phyloP scores from a whole-genome alignment of 768 basidiomycete genomes.

The Lactarius vividus region DNA sequence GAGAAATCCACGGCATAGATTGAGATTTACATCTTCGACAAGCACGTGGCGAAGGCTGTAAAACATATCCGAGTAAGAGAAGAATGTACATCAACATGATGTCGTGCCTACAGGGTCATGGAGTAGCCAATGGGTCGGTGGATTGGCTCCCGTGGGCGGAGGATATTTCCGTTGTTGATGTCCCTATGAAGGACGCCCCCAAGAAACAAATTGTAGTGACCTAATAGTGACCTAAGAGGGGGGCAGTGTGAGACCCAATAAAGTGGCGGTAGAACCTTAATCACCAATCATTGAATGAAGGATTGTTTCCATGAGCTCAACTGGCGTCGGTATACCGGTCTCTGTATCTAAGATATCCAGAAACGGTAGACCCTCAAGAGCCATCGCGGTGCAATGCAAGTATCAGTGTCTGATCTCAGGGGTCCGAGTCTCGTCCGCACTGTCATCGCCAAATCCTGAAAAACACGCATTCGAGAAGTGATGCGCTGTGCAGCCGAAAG shows the following conservation, averaged over 20 bases:
- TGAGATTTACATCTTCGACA: not conserved
- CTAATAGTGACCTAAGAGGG: not conserved
- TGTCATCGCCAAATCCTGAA: not conserved
- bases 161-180: not conserved
- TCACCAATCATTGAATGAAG: not conserved
- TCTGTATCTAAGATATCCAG: not conserved
- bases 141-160: not conserved
- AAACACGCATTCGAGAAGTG: not conserved
- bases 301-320: not conserved
- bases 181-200: not conserved
- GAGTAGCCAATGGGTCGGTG: not conserved
- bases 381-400: not conserved
- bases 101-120: not conserved
- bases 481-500: not conserved
- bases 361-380: not conserved
- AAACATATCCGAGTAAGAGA: not conserved
- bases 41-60: not conserved
- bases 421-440: no score
- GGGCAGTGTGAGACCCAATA: not conserved
- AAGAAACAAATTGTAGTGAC: slow-evolving; percentile 1
- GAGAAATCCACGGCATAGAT: not conserved
- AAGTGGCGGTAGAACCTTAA: not conserved
- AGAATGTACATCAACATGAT: not conserved
- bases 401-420: not conserved
- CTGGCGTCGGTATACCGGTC: not conserved